Evolutionary conservation across 176 grass and related monocot genomes (phyloP), one percentile per base, ranked within the genome.

Genomic region (Pharus latifolius): DNA sequence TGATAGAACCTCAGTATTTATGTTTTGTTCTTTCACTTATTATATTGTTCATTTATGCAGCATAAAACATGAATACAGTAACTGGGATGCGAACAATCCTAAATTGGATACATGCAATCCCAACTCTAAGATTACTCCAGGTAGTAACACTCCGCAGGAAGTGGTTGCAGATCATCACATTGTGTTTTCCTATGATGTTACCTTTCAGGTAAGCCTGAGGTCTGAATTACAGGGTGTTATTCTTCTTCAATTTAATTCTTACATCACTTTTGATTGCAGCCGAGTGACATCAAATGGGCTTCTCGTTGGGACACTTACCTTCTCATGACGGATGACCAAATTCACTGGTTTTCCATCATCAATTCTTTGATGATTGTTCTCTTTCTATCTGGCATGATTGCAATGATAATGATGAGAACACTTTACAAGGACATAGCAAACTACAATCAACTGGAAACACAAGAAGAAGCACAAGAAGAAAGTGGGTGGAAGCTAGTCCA

Each of bases 261-360:
- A 74, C 37, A 34, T 67, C 47, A 18, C 17, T 74, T 18, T 29
- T 4, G 10, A 10, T 42, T 59, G 38, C 81, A 84, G 81, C 43
- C 56, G 10, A 84, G 81, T 25, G 65, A 84, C 23, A 72, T 84
- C 60, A 84, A 84, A 50, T 84, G 81, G 81, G 81, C 81, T 16
- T 84, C 81, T 1, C 63, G 81, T 56, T 84, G 81, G 81, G 81
- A n/a, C n/a, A n/a, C n/a, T n/a, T n/a, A n/a, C n/a, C n/a, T n/a
- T n/a, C n/a, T n/a, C n/a, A n/a, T n/a, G n/a, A n/a, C n/a, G n/a
- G n/a, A n/a, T n/a, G n/a, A n/a, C n/a, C n/a, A n/a, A n/a, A n/a
- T n/a, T n/a, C 81, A 84, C 65, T 84, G 81, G 81, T 84, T 84
- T 62, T 84, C 81, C 6, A 84, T 84, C 22, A 78, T 84, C 53